Conservation (phyloP, 805 yeast genomes). For the Wickerhamomyces kurtzmanii region DNA sequence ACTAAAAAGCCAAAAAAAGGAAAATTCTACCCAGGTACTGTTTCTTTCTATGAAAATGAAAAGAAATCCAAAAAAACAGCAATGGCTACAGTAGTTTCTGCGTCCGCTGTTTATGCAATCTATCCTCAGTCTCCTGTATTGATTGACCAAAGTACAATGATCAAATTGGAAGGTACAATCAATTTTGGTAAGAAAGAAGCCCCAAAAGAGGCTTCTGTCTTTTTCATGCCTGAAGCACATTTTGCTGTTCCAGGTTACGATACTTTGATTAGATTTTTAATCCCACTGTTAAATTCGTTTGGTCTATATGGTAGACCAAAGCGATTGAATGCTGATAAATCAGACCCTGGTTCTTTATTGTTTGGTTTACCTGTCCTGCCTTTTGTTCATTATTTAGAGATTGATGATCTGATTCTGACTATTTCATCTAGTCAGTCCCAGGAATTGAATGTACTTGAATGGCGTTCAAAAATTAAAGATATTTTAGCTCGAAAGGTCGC, state of each 20-base stretch:
- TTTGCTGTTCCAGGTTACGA: conserved; percentile 79
- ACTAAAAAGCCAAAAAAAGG: conserved; percentile 32
- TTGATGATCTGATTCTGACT: conserved; percentile 44
- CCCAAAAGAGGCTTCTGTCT: conserved; percentile 51
- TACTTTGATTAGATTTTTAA: conserved; percentile 70
- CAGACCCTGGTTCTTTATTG: conserved; percentile 52
- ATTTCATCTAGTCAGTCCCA: conserved; percentile 20
- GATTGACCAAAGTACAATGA: conserved; percentile 80
- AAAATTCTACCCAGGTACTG: conserved; percentile 24
- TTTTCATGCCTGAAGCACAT: conserved; percentile 77
- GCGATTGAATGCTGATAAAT: conserved; percentile 65
- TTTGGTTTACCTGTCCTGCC: conserved; percentile 84
- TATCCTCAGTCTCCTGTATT: conserved; percentile 79
- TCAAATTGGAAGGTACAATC: conserved; percentile 81
- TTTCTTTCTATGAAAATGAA: conserved; percentile 70
- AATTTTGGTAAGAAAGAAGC: conserved; percentile 40
- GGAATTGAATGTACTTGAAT: conserved; percentile 50
- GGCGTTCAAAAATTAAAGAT: conserved; percentile 49
- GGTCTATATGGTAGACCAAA: conserved; percentile 75
- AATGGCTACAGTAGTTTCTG: conserved; percentile 69
- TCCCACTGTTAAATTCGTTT: conserved; percentile 71
- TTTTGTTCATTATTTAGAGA: conserved; percentile 58
- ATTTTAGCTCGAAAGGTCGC: conserved; percentile 41
- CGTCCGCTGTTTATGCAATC: conserved; percentile 75
- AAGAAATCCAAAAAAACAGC: conserved; percentile 62